Evolutionary conservation across 371 early-diverging fungal genomes (phyloP).

Genomic region (Lichtheimia hyalospora): DNA sequence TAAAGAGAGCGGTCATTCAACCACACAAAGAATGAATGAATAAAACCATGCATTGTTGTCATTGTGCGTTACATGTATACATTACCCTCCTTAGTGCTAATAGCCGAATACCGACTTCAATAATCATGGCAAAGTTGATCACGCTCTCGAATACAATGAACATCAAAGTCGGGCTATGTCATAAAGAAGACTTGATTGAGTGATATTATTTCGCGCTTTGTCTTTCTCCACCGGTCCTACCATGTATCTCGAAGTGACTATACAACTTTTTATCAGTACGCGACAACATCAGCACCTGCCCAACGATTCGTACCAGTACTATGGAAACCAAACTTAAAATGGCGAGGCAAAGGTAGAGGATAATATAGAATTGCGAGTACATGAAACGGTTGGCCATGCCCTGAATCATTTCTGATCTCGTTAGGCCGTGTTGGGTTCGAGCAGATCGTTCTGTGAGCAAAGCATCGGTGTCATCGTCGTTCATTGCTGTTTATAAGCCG

Average conservation of each 20-base stretch:
- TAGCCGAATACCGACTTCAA: conserved; percentile 68
- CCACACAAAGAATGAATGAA: not conserved
- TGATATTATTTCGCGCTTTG: not conserved
- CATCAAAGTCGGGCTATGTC: conserved; percentile 39
- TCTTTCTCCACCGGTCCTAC: conserved; percentile 17
- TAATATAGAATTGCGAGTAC: conserved; percentile 72
- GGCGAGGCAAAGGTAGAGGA: conserved; percentile 67
- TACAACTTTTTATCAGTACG: not conserved
- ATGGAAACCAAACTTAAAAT: conserved; percentile 65
- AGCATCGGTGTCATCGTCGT: not conserved
- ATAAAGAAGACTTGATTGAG: conserved; percentile 1
- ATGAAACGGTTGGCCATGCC: conserved; percentile 79
- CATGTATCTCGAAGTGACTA: conserved; percentile 47
- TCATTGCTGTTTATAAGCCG: too few relatives aligned
- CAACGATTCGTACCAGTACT: conserved; percentile 47
- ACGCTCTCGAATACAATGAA: conserved; percentile 66
- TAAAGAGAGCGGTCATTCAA: too few relatives aligned
- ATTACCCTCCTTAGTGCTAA: conserved; percentile 70
- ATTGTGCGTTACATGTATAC: not conserved
- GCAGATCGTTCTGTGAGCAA: not conserved
- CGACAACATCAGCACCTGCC: not conserved
- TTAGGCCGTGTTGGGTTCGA: conserved; percentile 52
- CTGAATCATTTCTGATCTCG: conserved; percentile 64
- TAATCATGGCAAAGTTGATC: conserved; percentile 76
- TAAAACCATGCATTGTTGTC: not conserved